phyloP scores from a whole-genome alignment of 164 flowering plant genomes.

The Cinnamomum chago region DNA sequence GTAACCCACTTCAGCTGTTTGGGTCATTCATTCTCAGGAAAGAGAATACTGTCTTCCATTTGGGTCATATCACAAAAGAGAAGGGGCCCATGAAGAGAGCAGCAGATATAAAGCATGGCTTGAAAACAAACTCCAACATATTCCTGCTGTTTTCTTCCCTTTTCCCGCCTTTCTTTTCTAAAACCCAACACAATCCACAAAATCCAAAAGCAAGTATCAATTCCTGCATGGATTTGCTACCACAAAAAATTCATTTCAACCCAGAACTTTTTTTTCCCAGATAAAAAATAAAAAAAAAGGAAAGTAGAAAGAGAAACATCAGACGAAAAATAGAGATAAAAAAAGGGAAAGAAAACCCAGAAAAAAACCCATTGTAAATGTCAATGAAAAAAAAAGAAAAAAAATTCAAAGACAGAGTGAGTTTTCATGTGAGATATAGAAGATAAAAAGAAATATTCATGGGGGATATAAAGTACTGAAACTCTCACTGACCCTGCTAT shows the following conservation, averaged over 20 bases:
- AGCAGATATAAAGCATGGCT: conserved; percentile 18
- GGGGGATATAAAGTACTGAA: background rate
- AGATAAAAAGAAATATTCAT: background rate
- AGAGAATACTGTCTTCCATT: conserved; percentile 18
- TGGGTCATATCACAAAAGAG: conserved; percentile 18
- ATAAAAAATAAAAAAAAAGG: background rate
- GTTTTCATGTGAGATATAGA: background rate
- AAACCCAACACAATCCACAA: background rate
- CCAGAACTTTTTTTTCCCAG: background rate
- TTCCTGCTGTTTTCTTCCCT: conserved; percentile 5
- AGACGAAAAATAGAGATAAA: background rate
- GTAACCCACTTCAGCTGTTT: conserved; percentile 1
- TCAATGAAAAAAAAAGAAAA: background rate
- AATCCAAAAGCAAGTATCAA: conserved; percentile 4
- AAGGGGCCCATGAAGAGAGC: conserved; percentile 27
- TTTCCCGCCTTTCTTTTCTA: background rate
- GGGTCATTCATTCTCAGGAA: conserved; percentile 13
- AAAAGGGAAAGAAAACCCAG: background rate
- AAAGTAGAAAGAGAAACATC: background rate
- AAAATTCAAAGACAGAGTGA: no score
- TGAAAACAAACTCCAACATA: conserved; percentile 17
- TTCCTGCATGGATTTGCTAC: background rate
- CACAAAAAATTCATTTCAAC: conserved; percentile 3
- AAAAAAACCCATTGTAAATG: background rate
- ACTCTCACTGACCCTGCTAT: background rate